Base-by-base conservation (phyloP, 2,329 filamentous ascomycete species). In the Fusarium oligoseptatum region DNA sequence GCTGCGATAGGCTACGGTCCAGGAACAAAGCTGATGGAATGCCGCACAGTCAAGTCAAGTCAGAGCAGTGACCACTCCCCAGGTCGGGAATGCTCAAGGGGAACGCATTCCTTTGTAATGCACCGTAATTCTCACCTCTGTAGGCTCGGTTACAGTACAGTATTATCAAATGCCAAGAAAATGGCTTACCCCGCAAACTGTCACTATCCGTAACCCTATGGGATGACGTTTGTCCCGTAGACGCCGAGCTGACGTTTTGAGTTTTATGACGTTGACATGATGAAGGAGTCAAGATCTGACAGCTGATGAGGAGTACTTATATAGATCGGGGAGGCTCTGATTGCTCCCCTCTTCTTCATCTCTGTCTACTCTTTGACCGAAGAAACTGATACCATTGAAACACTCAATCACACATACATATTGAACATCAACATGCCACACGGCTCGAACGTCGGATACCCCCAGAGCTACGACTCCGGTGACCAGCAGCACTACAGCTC, bases 191-290 rank as follows among this genome's bases (percentile, higher is more conserved):
- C 4, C 24, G 41, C 9, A 24, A 11, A 29, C 17, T 17, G 10
- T 3, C 5, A 15, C 5, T 27, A 27, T 20, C n/a, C 50, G 32
- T 52, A 37, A 72, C 34, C 6, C 27, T 37, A 20, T 10, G 72
- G 29, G 37, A 60, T 73, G 70, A 65, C 60, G 65, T 70, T 41
- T 20, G 2, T 1, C 29, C 22, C 63, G 60, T 60, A 66, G 39
- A 24, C 55, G 61, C 64, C 24, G 15, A 7, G 17, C 32, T 12
- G 39, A 43, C 39, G 43, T n/a, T 48, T 50, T 56, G 9, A 7
- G 29, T 61, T 61, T 43, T 43, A 72, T 74, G 67, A 74, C 71
- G 71, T n/a, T 48, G 24, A 57, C 43, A 74, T 74, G 71, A 74
- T 58, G 58, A 41, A 11, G 5, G n/a, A n/a, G n/a, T n/a, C n/a